Percentiles rank a stretch among this genome's conserved stretches.
phyloP scores from a whole-genome alignment of 2,329 filamentous ascomycete species.

The Endocalyx cinctus region DNA sequence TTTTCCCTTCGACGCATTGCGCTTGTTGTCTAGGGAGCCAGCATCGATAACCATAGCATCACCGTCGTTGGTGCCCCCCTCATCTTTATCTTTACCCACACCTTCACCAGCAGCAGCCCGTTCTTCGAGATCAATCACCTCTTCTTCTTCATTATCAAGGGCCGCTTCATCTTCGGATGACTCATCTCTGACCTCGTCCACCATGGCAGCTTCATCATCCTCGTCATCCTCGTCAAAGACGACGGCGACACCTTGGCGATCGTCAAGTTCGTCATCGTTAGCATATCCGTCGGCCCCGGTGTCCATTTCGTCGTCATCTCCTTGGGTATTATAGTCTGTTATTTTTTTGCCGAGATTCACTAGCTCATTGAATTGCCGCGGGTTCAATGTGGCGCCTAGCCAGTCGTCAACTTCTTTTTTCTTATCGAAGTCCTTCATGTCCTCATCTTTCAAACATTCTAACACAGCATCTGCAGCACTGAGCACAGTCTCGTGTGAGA shows the following conservation, averaged over 20 bases:
- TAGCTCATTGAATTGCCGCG: constrained; percentile 94
- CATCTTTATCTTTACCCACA: constrained; percentile 40
- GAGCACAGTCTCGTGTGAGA: constrained; percentile 83
- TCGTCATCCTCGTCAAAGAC: constrained; percentile 93
- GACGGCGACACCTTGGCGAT: constrained; percentile 93
- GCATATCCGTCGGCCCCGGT: constrained; percentile 60
- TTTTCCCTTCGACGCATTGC: constrained; percentile 47
- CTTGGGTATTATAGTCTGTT: constrained; percentile 94
- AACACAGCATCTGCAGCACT: constrained; percentile 91
- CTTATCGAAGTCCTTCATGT: constrained; percentile 95
- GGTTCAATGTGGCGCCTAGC: constrained; percentile 72
- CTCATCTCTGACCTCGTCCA: constrained; percentile 85
- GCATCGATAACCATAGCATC: constrained; percentile 84
- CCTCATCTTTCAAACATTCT: constrained; percentile 90
- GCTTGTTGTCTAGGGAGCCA: constrained; percentile 44
- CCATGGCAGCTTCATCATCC: constrained; percentile 71
- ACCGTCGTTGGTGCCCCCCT: constrained; percentile 50
- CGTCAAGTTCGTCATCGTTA: constrained; percentile 76
- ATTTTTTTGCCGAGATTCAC: constrained; percentile 98
- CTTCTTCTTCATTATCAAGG: constrained; percentile 53
- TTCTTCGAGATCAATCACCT: constrained; percentile 50
- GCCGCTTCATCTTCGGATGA: constrained; percentile 77
- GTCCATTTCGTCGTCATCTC: constrained; percentile 86
- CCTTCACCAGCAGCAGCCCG: constrained; percentile 47
- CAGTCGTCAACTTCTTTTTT: constrained; percentile 97